Percentiles rank a stretch among this genome's conserved stretches.
Conservation (phyloP, 2,329 filamentous ascomycete genomes). For the Aspergillus pseudoterreus region DNA sequence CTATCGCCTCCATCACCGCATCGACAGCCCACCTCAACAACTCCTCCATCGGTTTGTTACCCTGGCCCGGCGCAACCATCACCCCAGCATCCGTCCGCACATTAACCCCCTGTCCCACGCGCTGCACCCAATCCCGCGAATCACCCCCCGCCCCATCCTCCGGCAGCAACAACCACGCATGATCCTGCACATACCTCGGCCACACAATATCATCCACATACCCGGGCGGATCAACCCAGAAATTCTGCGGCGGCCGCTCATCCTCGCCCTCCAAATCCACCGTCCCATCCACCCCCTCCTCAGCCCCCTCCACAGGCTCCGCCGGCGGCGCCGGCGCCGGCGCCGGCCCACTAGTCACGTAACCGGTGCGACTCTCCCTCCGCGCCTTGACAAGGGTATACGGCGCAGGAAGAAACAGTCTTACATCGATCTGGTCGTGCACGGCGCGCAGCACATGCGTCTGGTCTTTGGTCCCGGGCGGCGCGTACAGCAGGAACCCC, state of each 20-base stretch:
- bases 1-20: conserved; percentile 47
- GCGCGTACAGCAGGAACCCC: conserved; percentile 79
- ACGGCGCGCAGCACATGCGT: conserved; percentile 26
- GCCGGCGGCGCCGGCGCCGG: conserved; percentile 24
- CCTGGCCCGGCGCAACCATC: conserved; percentile 46
- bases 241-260: conserved; percentile 60
- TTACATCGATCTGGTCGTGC: conserved; percentile 59
- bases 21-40: conserved; percentile 68
- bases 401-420: conserved; percentile 71
- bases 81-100: conserved; percentile 46
- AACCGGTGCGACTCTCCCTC: conserved; percentile 41
- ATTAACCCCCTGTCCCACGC: conserved; percentile 31
- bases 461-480: conserved; percentile 19
- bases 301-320: not conserved
- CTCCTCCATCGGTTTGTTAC: conserved; percentile 58
- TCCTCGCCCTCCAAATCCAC: conserved; percentile 29
- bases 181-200: conserved; percentile 84
- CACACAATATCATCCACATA: conserved; percentile 95
- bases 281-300: not conserved
- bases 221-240: conserved; percentile 90
- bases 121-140: conserved; percentile 24
- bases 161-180: conserved; percentile 72
- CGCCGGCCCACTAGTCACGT: conserved; percentile 44
- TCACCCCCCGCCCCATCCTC: conserved; percentile 52
- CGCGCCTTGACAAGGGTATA: conserved; percentile 47